These are phyloP conservation scores for Talaromyces marneffei DNA, from an alignment of 2,329 filamentous ascomycete genomes.

Conservation along the genomic window DNA sequence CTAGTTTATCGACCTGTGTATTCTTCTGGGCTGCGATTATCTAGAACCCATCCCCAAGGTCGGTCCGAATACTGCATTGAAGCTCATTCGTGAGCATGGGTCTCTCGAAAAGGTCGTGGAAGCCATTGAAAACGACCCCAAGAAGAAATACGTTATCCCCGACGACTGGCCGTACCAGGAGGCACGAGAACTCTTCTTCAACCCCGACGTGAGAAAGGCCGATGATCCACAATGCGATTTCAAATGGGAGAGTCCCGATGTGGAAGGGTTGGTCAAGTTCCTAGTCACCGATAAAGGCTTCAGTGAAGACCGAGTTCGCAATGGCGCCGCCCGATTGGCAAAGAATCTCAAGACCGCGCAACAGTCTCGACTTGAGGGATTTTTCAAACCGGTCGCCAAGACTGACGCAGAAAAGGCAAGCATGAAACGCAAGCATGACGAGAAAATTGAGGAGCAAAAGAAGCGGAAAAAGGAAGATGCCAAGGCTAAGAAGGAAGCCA, in stretches of 20 bases:
- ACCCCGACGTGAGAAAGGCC: conserved; percentile 79
- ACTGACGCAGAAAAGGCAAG: conserved; percentile 77
- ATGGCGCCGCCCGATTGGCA: conserved; percentile 67
- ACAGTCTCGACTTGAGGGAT: conserved; percentile 86
- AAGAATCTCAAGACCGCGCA: conserved; percentile 91
- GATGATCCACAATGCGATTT: conserved; percentile 88
- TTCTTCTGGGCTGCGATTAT: conserved; percentile 95
- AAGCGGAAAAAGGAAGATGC: conserved; percentile 93
- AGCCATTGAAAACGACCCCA: conserved; percentile 66
- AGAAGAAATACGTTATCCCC: conserved; percentile 75
- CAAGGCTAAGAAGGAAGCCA: conserved; percentile 89
- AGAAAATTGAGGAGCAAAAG: conserved; percentile 85
- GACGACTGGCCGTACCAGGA: conserved; percentile 97
- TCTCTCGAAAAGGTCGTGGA: conserved; percentile 82
- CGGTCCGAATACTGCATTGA: conserved; percentile 84
- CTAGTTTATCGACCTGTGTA: conserved; percentile 95
- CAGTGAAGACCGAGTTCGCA: conserved; percentile 85
- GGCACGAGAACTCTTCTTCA: conserved; percentile 83
- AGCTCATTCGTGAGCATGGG: conserved; percentile 88
- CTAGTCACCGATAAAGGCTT: conserved; percentile 94
- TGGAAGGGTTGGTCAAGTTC: conserved; percentile 83
- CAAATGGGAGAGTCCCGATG: conserved; percentile 93
- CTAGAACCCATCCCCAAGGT: conserved; percentile 94
- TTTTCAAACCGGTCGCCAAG: conserved; percentile 91
- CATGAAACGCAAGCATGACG: conserved; percentile 88